phyloP scores from a whole-genome alignment of 2,329 filamentous ascomycete species.

The Leptodontidium sp. region DNA sequence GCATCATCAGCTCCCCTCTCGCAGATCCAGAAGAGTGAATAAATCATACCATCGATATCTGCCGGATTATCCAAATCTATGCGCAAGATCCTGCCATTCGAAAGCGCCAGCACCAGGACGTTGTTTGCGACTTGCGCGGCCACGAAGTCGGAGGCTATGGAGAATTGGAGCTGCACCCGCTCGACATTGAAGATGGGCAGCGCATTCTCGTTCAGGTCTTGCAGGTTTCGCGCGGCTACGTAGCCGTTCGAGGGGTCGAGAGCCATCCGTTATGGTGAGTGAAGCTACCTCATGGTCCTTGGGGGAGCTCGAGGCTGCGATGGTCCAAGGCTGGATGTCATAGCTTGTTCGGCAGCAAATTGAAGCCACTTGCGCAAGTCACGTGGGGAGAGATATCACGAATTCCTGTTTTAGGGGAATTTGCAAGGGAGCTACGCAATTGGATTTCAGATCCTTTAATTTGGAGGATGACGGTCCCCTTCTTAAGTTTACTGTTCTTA shows the following conservation, averaged over 20 bases:
- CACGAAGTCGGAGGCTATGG: constrained; percentile 93
- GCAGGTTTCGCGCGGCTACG: constrained; percentile 68
- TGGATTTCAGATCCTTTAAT: too few relatives aligned
- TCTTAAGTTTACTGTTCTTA: too few relatives aligned
- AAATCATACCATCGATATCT: constrained; percentile 82
- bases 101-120: constrained; percentile 89
- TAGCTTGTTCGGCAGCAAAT: constrained; percentile 27
- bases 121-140: constrained; percentile 98
- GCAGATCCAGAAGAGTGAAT: not conserved
- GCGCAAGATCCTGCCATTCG: constrained; percentile 88
- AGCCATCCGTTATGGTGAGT: constrained; percentile 62
- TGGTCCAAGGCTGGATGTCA: constrained; percentile 38
- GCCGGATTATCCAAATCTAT: constrained; percentile 94
- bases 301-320: constrained; percentile 40
- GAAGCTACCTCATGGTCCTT: constrained; percentile 43
- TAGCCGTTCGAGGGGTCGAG: constrained; percentile 77
- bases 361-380: constrained; percentile 18
- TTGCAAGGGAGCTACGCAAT: too few relatives aligned
- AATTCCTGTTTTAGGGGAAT: not conserved
- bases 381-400: constrained; percentile 6
- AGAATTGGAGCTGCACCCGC: constrained; percentile 91
- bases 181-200: constrained; percentile 95
- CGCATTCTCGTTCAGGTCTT: constrained; percentile 65
- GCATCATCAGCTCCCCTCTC: constrained; percentile 17
- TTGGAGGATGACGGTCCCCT: too few relatives aligned